Evolutionary conservation across 2,329 filamentous ascomycete genomes (phyloP).

Genomic region (Phaeosphaeria sp.): DNA sequence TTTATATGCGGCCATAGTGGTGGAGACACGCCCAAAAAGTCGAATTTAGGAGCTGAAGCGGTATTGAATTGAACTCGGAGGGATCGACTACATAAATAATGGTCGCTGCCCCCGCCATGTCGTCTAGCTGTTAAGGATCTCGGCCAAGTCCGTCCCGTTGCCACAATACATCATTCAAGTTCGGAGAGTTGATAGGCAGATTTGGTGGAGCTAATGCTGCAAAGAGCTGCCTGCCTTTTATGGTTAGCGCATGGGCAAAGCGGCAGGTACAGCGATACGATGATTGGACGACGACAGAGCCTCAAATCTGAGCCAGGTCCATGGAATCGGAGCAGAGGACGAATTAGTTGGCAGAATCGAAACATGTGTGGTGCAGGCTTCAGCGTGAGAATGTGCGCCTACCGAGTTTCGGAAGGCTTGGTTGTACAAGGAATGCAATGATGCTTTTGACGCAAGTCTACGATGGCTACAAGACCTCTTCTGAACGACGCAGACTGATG

Average conservation of each 20-base stretch:
- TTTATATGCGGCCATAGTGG: constrained; percentile 33
- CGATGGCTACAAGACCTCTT: no score
- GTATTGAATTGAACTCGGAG: background rate
- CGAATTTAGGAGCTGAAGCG: background rate
- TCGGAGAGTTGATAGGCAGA: constrained; percentile 20
- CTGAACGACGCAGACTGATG: background rate
- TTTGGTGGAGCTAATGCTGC: constrained; percentile 29
- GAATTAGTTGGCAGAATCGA: background rate
- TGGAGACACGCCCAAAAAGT: background rate
- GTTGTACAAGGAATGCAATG: no score
- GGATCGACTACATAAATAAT: constrained; percentile 12
- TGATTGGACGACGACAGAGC: constrained; percentile 1
- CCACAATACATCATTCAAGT: constrained; percentile 20
- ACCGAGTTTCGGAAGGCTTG: no score
- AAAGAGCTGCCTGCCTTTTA: constrained; percentile 7
- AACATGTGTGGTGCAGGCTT: background rate
- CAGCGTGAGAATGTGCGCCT: background rate
- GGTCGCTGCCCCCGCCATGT: constrained; percentile 1
- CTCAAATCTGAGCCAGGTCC: background rate
- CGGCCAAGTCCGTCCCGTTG: constrained; percentile 40
- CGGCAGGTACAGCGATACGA: background rate
- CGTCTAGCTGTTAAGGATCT: constrained; percentile 18
- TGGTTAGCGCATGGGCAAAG: constrained; percentile 1
- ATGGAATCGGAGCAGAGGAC: constrained; percentile 1
- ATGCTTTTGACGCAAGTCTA: no score